phyloP scores from a whole-genome alignment of 768 basidiomycete species.

The Kwoniella mangroviensis region DNA sequence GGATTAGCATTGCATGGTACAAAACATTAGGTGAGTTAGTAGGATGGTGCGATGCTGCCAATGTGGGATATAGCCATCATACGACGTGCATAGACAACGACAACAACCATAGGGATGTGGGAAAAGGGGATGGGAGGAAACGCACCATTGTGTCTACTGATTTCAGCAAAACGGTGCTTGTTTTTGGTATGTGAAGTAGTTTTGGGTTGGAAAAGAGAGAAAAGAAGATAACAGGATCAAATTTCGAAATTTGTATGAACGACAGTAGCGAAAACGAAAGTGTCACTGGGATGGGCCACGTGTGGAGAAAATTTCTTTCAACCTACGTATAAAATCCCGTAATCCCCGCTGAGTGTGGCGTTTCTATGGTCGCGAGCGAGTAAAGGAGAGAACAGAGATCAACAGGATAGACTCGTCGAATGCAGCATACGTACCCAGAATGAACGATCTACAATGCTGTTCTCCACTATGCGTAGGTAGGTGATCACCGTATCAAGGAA shows the following conservation, averaged over 20 bases:
- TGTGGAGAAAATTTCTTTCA: neutral
- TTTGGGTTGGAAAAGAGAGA: slow-evolving; percentile 23
- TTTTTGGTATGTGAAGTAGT: slow-evolving; percentile 7
- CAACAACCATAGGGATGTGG: neutral
- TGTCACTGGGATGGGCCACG: neutral
- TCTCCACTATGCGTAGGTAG: too few species aligned
- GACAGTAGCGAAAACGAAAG: neutral
- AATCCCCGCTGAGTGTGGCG: neutral
- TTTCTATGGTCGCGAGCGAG: neutral
- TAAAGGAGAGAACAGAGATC: too few species aligned
- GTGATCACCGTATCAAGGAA: too few species aligned
- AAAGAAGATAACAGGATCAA: slow-evolving; percentile 2
- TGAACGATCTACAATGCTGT: too few species aligned
- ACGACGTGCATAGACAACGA: too few species aligned
- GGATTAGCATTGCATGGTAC: neutral
- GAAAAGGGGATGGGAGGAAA: slow-evolving; percentile 4
- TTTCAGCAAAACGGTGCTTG: slow-evolving; percentile 39
- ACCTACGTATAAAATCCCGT: neutral
- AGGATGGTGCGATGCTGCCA: too few species aligned
- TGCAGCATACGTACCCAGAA: too few species aligned
- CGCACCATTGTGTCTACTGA: slow-evolving; percentile 43
- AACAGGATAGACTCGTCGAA: too few species aligned
- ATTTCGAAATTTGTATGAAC: neutral
- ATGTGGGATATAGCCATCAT: too few species aligned
- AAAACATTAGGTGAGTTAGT: neutral